Conservation (phyloP, 2,329 filamentous ascomycete species). For the Pseudogymnoascus sp. region DNA sequence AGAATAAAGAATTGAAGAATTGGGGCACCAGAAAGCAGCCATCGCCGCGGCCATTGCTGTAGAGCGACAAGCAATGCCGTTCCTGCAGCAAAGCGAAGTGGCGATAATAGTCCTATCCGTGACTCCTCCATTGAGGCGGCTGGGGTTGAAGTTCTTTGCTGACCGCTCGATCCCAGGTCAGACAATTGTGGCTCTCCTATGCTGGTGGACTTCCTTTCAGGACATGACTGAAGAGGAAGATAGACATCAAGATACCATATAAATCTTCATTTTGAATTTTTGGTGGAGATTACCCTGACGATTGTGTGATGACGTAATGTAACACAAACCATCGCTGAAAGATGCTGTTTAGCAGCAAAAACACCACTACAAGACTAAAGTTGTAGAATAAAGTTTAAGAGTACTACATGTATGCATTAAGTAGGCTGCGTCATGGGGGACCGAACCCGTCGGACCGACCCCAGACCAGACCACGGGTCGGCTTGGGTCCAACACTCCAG, state of each 20-base stretch:
- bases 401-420: not conserved
- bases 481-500: not conserved
- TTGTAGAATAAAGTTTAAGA: not conserved
- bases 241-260: not conserved
- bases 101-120: not conserved
- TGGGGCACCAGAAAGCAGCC: constrained; percentile 37
- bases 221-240: not conserved
- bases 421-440: not conserved
- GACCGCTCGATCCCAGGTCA: not conserved
- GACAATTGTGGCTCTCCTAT: not conserved
- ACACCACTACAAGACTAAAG: not conserved
- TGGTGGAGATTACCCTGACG: not conserved
- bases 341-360: not conserved
- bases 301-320: constrained; percentile 5
- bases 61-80: constrained; percentile 16
- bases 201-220: not conserved
- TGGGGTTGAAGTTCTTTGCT: not conserved
- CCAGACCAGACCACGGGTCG: not conserved
- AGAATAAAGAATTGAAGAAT: constrained; percentile 30
- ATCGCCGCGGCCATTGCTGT: constrained; percentile 29
- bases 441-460: not conserved
- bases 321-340: not conserved
- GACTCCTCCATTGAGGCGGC: not conserved
- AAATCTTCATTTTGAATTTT: not conserved
- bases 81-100: constrained; percentile 5